A percentile compares a stretch with the other conserved stretches of the same genome.
These are phyloP conservation scores for Cephalotrichum gorgonifer DNA, from an alignment of 2,329 filamentous ascomycete species.

Conservation along the genomic window DNA sequence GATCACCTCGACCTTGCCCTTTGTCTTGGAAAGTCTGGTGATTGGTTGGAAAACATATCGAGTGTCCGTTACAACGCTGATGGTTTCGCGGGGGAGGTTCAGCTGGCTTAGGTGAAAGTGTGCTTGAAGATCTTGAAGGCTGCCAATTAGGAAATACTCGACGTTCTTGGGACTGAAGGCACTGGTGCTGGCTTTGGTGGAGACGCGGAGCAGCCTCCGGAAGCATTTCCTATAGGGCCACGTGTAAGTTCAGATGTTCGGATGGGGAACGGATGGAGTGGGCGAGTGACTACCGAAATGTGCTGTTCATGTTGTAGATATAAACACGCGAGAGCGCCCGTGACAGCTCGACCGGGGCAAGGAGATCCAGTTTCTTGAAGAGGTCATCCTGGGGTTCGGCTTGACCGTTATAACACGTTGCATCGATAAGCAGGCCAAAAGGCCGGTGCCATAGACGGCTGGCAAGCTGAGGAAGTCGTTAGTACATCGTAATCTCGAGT, in stretches of 20 bases:
- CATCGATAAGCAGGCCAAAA: slow-evolving; percentile 58
- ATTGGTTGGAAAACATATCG: slow-evolving; percentile 56
- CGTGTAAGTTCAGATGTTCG: neutral
- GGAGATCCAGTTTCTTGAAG: slow-evolving; percentile 51
- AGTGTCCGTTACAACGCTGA: slow-evolving; percentile 56
- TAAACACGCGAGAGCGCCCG: slow-evolving; percentile 52
- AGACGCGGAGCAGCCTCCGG: slow-evolving; percentile 50
- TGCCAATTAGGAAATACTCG: slow-evolving; percentile 56
- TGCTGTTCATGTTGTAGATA: slow-evolving; percentile 65
- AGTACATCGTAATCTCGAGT: slow-evolving; percentile 8
- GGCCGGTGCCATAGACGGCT: slow-evolving; percentile 61
- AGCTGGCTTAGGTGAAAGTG: slow-evolving; percentile 59
- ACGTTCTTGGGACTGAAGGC: slow-evolving; percentile 55
- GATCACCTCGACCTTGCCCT: slow-evolving; percentile 58
- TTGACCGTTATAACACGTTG: slow-evolving; percentile 59
- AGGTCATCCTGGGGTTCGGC: slow-evolving; percentile 56
- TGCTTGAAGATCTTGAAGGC: slow-evolving; percentile 51
- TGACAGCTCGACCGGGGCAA: slow-evolving; percentile 52
- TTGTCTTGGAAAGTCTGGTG: slow-evolving; percentile 55
- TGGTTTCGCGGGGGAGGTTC: slow-evolving; percentile 59
- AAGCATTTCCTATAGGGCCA: slow-evolving; percentile 48
- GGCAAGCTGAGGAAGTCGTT: slow-evolving; percentile 39
- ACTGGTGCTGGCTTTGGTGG: slow-evolving; percentile 48
- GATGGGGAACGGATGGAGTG: neutral
- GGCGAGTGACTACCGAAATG: slow-evolving; percentile 42